These are phyloP conservation scores for Stagonosporopsis vannaccii DNA, from an alignment of 2,329 filamentous ascomycete species.

Conservation along the genomic window DNA sequence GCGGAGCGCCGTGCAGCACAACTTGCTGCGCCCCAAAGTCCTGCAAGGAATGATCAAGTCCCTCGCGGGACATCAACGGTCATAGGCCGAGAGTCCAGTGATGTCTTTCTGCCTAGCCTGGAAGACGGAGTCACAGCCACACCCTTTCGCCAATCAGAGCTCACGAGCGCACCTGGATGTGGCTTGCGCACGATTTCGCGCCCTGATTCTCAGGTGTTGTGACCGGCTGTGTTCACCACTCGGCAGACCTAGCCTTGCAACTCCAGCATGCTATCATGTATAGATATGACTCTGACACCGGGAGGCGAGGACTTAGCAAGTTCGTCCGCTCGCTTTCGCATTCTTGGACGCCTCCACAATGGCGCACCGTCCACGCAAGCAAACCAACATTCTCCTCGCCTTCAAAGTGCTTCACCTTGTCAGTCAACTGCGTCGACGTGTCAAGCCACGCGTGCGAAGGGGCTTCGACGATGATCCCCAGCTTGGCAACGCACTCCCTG, in stretches of 20 bases:
- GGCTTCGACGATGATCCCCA: slow-evolving; percentile 27
- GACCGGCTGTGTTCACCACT: slow-evolving; percentile 26
- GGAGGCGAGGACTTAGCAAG: slow-evolving; percentile 18
- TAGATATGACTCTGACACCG: slow-evolving; percentile 25
- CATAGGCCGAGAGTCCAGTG: slow-evolving; percentile 28
- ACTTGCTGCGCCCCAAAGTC: slow-evolving; percentile 36
- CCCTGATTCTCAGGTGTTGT: slow-evolving; percentile 16
- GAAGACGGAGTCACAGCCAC: neutral
- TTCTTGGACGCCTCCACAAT: slow-evolving; percentile 36
- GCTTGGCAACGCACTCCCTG: slow-evolving; percentile 33
- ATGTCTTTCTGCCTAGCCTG: slow-evolving; percentile 12
- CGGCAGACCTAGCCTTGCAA: slow-evolving; percentile 40
- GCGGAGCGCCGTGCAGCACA: slow-evolving; percentile 17
- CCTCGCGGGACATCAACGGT: slow-evolving; percentile 10
- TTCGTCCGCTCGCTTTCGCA: slow-evolving; percentile 37
- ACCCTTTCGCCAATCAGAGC: slow-evolving; percentile 26
- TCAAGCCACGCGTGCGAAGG: slow-evolving; percentile 40
- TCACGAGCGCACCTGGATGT: slow-evolving; percentile 21
- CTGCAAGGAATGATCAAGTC: slow-evolving; percentile 25
- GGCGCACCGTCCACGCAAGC: slow-evolving; percentile 39
- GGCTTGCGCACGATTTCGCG: slow-evolving; percentile 14
- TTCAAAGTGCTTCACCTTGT: slow-evolving; percentile 50
- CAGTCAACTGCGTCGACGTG: slow-evolving; percentile 48
- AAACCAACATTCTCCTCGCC: slow-evolving; percentile 45
- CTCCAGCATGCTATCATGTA: slow-evolving; percentile 32